Percentiles rank a stretch among this genome's conserved stretches.
phyloP scores from a whole-genome alignment of 352 stramenopile genomes.

The Phytophthora lateralis region DNA sequence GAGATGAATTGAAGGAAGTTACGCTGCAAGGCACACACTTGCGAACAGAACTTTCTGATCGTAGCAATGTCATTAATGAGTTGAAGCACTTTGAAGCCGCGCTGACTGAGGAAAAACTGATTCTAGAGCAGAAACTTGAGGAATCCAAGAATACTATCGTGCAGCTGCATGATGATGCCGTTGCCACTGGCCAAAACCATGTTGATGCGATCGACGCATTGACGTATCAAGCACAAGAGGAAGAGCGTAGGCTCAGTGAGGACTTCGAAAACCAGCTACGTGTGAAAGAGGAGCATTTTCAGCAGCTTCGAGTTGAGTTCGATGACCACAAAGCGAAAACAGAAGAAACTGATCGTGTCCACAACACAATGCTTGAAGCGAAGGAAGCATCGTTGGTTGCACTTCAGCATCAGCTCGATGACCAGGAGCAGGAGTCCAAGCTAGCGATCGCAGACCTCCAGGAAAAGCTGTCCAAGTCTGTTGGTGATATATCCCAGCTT shows the following conservation, averaged over 20 bases:
- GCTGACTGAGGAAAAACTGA: conserved; percentile 17
- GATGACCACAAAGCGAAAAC: conserved; percentile 16
- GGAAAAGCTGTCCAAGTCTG: conserved; percentile 25
- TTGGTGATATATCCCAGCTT: conserved; percentile 20
- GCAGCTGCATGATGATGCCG: conserved; percentile 26
- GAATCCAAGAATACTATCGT: conserved; percentile 16
- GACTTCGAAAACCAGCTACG: conserved; percentile 28
- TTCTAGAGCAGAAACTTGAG: conserved; percentile 31
- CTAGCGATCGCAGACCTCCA: conserved; percentile 18
- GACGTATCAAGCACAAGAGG: conserved; percentile 20
- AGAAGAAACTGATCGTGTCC: conserved; percentile 22
- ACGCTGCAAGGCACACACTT: conserved; percentile 10
- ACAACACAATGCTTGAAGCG: conserved; percentile 25
- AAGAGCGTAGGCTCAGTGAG: conserved; percentile 20
- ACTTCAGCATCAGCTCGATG: conserved; percentile 53
- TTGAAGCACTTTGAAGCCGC: conserved; percentile 18
- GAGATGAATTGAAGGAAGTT: conserved; percentile 25
- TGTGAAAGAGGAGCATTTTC: conserved; percentile 26
- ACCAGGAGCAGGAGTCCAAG: conserved; percentile 39
- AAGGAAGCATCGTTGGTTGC: conserved; percentile 36
- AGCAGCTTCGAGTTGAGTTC: conserved; percentile 27
- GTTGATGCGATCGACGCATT: conserved; percentile 20
- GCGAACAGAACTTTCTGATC: conserved; percentile 21
- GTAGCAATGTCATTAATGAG: conserved; percentile 21
- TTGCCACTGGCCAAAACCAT: conserved; percentile 19